Conservation (phyloP, 2,329 filamentous ascomycete species). For the Curvularia lunata region DNA sequence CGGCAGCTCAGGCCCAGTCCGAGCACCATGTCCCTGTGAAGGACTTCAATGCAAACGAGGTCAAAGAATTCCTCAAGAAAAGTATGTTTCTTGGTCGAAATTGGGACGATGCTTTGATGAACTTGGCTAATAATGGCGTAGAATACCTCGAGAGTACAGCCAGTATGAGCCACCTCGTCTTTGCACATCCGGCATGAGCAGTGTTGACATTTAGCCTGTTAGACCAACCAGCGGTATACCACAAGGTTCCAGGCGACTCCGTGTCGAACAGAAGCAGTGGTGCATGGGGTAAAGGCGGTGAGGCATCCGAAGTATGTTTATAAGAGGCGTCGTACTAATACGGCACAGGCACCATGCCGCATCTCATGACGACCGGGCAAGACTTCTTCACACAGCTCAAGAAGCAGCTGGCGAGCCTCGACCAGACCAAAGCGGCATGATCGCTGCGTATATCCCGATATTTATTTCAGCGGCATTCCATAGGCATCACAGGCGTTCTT, state of each 20-base stretch:
- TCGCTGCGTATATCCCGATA: conserved; percentile 20
- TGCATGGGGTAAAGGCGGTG: conserved; percentile 52
- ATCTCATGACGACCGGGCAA: conserved; percentile 54
- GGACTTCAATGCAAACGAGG: conserved; percentile 54
- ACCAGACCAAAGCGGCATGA: conserved; percentile 46
- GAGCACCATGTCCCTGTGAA: conserved; percentile 47
- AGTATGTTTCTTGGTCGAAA: conserved; percentile 32
- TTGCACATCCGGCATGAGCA: conserved; percentile 7
- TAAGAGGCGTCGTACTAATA: conserved; percentile 18
- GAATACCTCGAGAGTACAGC: conserved; percentile 41
- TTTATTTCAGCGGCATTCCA: conserved; percentile 45
- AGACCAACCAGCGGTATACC: conserved; percentile 44
- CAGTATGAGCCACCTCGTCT: conserved; percentile 26
- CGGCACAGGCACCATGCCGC: conserved; percentile 42
- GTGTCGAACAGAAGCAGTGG: conserved; percentile 47
- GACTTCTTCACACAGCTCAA: conserved; percentile 55
- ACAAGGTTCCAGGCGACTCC: conserved; percentile 51
- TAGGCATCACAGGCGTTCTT: conserved; percentile 46
- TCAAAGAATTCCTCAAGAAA: conserved; percentile 52
- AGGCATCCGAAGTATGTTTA: background rate
- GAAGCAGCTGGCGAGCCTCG: conserved; percentile 53
- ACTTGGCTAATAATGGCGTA: conserved; percentile 28
- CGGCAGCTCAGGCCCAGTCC: conserved; percentile 25
- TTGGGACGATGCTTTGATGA: background rate
- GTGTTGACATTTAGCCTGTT: conserved; percentile 25